Evolutionary conservation across 495 filamentous ascomycete species (phyloP).

Genomic region (Rhypophila decipiens): DNA sequence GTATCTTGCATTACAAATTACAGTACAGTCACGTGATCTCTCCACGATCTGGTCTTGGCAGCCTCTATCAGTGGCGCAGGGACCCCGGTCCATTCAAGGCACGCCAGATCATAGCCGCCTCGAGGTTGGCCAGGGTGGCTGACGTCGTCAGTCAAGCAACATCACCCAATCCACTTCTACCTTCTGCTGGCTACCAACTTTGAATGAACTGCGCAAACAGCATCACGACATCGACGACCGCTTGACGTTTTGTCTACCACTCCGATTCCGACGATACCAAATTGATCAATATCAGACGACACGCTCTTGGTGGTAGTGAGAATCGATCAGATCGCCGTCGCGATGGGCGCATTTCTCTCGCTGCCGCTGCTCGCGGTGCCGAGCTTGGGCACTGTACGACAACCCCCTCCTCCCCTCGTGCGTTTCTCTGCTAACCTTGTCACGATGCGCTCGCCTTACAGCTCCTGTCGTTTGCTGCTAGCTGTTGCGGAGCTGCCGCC

Average conservation of each 20-base stretch:
- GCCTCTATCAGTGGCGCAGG: no score
- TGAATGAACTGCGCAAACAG: neutral
- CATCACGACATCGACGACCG: neutral
- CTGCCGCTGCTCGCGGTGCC: slow-evolving; percentile 84
- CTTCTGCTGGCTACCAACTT: neutral
- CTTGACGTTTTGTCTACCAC: neutral
- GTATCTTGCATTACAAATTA: no score
- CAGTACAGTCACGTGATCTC: no score
- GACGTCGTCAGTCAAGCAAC: neutral
- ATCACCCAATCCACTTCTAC: no score
- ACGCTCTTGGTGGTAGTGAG: neutral
- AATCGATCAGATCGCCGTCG: slow-evolving; percentile 15
- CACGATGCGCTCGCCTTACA: slow-evolving; percentile 24
- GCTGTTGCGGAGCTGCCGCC: slow-evolving; percentile 92
- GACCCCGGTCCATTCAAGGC: no score
- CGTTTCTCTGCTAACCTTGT: slow-evolving; percentile 10
- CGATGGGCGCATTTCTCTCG: slow-evolving; percentile 88
- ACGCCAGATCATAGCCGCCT: no score
- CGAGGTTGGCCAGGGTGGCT: neutral
- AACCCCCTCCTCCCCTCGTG: neutral
- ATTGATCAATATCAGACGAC: neutral
- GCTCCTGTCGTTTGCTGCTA: slow-evolving; percentile 69
- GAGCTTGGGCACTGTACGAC: slow-evolving; percentile 74
- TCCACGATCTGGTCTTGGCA: no score
- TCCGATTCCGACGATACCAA: no score